Evolutionary conservation across 768 basidiomycete genomes (phyloP).

Genomic region (Pisolithus orientalis): DNA sequence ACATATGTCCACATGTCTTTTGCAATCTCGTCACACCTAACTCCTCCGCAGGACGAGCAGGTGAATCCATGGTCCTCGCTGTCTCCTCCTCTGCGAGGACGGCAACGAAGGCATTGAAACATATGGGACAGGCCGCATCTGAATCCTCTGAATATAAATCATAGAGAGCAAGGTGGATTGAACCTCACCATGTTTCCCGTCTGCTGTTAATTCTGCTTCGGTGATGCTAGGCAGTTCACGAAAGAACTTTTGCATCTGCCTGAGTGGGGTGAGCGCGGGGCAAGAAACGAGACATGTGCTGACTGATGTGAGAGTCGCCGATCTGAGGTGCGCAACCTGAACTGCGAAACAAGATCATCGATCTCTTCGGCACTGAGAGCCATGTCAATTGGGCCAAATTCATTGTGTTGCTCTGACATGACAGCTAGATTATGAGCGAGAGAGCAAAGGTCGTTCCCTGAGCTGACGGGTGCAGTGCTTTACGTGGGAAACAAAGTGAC

Average conservation of each 20-base stretch:
- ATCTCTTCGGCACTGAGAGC: conserved; percentile 22
- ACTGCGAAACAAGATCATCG: conserved; percentile 25
- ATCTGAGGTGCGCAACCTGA: conserved; percentile 16
- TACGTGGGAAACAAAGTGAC: conserved; percentile 21
- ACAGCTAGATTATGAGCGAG: background rate
- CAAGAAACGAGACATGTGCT: background rate
- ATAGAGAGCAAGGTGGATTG: background rate
- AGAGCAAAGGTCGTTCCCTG: background rate
- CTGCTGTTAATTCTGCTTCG: conserved; percentile 41
- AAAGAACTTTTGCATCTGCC: conserved; percentile 35
- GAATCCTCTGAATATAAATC: conserved; percentile 1
- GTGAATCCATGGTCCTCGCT: conserved; percentile 71
- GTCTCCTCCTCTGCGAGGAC: conserved; percentile 71
- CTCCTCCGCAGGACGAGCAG: conserved; percentile 62
- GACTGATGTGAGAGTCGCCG: conserved; percentile 24
- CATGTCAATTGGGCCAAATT: conserved; percentile 1
- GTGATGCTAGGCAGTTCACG: conserved; percentile 42
- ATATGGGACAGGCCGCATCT: conserved; percentile 76
- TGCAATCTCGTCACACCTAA: conserved; percentile 62
- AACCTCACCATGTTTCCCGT: conserved; percentile 41
- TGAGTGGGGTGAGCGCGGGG: conserved; percentile 12
- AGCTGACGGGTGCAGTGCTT: conserved; percentile 7
- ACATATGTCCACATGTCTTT: conserved; percentile 59
- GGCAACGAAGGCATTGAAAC: conserved; percentile 61
- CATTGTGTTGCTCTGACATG: conserved; percentile 19